These are phyloP conservation scores for Cladophialophora chaetospira DNA, from an alignment of 2,329 filamentous ascomycete species.

Conservation along the genomic window DNA sequence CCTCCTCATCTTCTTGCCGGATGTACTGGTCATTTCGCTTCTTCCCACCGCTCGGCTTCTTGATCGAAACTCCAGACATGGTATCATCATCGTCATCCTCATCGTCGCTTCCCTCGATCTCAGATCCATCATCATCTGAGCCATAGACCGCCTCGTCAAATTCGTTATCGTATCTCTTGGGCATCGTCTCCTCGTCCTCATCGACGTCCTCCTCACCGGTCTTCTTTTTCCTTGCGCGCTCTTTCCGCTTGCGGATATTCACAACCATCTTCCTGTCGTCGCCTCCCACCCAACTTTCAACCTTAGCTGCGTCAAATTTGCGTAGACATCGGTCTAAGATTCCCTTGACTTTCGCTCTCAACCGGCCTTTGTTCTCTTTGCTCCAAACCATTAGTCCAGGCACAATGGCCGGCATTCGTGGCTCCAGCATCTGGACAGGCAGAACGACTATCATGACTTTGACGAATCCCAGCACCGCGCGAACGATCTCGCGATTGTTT, in stretches of 20 bases:
- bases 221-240: conserved; percentile 88
- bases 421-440: conserved; percentile 71
- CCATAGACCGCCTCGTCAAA: conserved; percentile 97
- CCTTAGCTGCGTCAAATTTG: conserved; percentile 78
- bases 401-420: conserved; percentile 74
- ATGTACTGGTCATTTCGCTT: conserved; percentile 73
- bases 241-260: conserved; percentile 94
- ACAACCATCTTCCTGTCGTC: conserved; percentile 79
- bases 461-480: conserved; percentile 90
- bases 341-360: conserved; percentile 96
- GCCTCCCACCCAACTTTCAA: conserved; percentile 74
- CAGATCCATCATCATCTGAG: conserved; percentile 59
- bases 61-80: conserved; percentile 31
- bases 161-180: conserved; percentile 78
- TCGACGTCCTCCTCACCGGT: conserved; percentile 64
- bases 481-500: conserved; percentile 95
- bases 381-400: conserved; percentile 94
- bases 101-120: conserved; percentile 54
- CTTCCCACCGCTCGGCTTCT: conserved; percentile 41
- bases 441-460: conserved; percentile 92
- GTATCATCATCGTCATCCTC: conserved; percentile 37
- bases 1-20: conserved; percentile 73
- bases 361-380: conserved; percentile 96
- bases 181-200: conserved; percentile 51
- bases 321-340: conserved; percentile 93